phyloP scores from a whole-genome alignment of 176 grass and related monocot genomes.

The Oryza coarctata region DNA sequence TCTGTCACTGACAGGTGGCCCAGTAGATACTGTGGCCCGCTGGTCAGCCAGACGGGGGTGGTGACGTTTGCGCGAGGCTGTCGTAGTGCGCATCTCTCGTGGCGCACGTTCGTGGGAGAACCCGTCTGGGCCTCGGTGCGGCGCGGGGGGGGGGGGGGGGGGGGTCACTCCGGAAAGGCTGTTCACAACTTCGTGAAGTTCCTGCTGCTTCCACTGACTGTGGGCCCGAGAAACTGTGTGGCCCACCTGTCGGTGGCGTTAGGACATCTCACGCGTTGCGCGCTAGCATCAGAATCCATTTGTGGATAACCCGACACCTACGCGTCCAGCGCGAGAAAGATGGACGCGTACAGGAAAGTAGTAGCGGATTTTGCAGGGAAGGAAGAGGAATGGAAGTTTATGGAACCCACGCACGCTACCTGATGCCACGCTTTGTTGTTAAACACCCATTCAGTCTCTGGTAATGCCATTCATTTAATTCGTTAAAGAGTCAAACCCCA shows the following conservation, averaged over 20 bases:
- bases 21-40: background rate
- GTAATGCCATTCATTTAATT: no score
- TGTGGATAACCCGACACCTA: background rate
- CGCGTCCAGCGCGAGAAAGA: conserved; percentile 2
- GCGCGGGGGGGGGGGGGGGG: background rate
- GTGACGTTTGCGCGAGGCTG: no score
- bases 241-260: background rate
- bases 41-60: background rate
- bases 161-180: background rate
- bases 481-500: no score
- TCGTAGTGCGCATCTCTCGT: background rate
- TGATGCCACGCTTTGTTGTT: background rate
- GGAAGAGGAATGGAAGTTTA: background rate
- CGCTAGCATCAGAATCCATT: background rate
- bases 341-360: background rate
- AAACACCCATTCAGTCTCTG: background rate
- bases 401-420: background rate
- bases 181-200: no score
- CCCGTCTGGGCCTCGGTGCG: background rate
- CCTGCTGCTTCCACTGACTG: background rate
- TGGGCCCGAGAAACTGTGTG: background rate
- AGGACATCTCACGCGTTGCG: background rate
- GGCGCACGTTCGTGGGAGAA: background rate
- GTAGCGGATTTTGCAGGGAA: background rate
- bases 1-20: background rate